These are phyloP conservation scores for Rhododendron molle DNA, from an alignment of 148 eudicot species.

Conservation along the genomic window DNA sequence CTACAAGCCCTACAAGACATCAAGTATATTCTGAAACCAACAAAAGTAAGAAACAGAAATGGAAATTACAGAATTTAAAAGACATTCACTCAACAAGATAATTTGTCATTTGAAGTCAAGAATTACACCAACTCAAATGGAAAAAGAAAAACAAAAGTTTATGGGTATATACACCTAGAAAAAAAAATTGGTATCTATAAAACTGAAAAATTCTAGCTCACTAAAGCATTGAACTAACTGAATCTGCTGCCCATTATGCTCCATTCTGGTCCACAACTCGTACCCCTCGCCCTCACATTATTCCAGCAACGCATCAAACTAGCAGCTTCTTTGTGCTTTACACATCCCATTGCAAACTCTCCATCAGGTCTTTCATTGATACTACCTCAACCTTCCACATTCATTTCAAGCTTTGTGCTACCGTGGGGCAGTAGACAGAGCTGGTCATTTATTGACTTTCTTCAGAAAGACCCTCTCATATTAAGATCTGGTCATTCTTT, in stretches of 20 bases:
- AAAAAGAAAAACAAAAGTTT: not conserved
- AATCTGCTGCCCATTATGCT: not conserved
- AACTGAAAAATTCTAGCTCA: not conserved
- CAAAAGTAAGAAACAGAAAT: not conserved
- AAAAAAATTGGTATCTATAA: not conserved
- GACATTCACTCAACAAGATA: not conserved
- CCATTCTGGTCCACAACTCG: not conserved
- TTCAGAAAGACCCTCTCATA: not conserved
- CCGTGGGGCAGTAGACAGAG: not conserved
- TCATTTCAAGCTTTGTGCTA: not conserved
- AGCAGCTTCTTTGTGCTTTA: not conserved
- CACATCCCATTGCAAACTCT: not conserved
- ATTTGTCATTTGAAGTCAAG: not conserved
- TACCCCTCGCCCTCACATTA: not conserved
- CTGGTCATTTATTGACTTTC: not conserved
- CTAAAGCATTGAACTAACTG: not conserved
- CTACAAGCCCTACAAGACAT: slow-evolving; percentile 54
- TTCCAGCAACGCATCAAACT: not conserved
- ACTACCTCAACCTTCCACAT: not conserved
- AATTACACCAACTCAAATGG: not conserved
- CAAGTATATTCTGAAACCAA: not conserved
- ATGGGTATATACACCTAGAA: not conserved
- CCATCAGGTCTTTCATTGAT: not conserved
- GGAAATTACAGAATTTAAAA: slow-evolving; percentile 8
- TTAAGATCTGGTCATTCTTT: not conserved